These are phyloP conservation scores for Hyaloperonospora arabidopsidis DNA, from an alignment of 352 stramenopile genomes.

Conservation along the genomic window DNA sequence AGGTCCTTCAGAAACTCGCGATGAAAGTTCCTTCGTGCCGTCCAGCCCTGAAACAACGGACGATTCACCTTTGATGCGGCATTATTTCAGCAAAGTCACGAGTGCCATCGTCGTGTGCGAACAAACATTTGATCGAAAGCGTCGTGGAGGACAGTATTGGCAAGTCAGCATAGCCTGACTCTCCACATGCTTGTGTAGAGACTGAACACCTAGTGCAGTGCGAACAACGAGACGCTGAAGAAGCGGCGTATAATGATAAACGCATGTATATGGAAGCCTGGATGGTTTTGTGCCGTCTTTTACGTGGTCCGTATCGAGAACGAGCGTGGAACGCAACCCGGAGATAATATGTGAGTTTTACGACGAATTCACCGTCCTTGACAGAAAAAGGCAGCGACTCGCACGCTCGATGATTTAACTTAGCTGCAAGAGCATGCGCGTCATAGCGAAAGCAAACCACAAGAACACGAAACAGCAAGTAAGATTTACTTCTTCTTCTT, in stretches of 20 bases:
- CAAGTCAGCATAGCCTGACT: constrained; percentile 16
- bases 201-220: constrained; percentile 22
- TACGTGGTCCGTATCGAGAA: constrained; percentile 28
- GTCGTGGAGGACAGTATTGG: constrained; percentile 1
- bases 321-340: constrained; percentile 16
- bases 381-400: constrained; percentile 33
- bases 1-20: neutral
- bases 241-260: constrained; percentile 27
- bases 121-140: constrained; percentile 14
- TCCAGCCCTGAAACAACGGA: constrained; percentile 9
- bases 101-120: too few species aligned
- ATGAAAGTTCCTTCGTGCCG: constrained; percentile 5
- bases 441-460: neutral
- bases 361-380: constrained; percentile 29
- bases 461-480: neutral
- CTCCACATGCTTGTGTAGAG: constrained; percentile 26
- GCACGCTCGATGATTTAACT: constrained; percentile 16
- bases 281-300: constrained; percentile 28
- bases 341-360: constrained; percentile 25
- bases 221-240: constrained; percentile 26
- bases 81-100: constrained; percentile 9
- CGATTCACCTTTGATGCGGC: constrained; percentile 11
- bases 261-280: constrained; percentile 32
- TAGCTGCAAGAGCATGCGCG: neutral
- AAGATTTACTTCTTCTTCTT: constrained; percentile 7